Conservation (phyloP, 2,329 filamentous ascomycete species). For the Colletotrichum zoysiae region DNA sequence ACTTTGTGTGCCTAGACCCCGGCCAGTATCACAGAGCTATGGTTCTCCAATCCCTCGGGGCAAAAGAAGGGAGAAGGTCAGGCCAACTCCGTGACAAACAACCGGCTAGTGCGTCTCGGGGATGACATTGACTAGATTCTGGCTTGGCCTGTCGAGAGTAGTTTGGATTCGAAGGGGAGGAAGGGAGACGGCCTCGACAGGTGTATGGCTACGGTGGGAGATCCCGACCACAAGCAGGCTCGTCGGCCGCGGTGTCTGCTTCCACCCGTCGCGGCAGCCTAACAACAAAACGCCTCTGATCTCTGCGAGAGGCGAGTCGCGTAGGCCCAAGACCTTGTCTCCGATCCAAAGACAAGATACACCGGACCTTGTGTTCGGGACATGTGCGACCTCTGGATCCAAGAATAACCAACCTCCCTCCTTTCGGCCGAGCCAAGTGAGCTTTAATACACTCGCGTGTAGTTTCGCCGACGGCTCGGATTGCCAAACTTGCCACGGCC, state of each 20-base stretch:
- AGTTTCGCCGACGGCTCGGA: neutral
- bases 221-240: slow-evolving; percentile 4
- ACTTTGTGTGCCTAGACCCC: slow-evolving; percentile 19
- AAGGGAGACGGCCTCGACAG: neutral
- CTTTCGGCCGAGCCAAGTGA: slow-evolving; percentile 25
- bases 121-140: neutral
- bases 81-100: neutral
- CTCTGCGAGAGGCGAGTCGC: slow-evolving; percentile 1
- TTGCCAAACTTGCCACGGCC: neutral
- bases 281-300: slow-evolving; percentile 10
- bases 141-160: neutral
- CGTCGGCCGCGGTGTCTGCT: slow-evolving; percentile 6
- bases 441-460: neutral
- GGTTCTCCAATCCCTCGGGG: slow-evolving; percentile 7
- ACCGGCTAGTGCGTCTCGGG: neutral
- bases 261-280: neutral
- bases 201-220: neutral
- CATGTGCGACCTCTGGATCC: slow-evolving; percentile 20
- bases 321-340: slow-evolving; percentile 29
- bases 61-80: slow-evolving; percentile 5
- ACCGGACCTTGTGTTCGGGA: neutral
- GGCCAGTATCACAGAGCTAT: neutral
- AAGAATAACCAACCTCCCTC: slow-evolving; percentile 32
- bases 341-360: slow-evolving; percentile 5
- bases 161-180: neutral